A percentile compares a stretch with the other conserved stretches of the same genome.
phyloP scores from a whole-genome alignment of 202 grass and related monocot species.

The Zizania palustris region DNA sequence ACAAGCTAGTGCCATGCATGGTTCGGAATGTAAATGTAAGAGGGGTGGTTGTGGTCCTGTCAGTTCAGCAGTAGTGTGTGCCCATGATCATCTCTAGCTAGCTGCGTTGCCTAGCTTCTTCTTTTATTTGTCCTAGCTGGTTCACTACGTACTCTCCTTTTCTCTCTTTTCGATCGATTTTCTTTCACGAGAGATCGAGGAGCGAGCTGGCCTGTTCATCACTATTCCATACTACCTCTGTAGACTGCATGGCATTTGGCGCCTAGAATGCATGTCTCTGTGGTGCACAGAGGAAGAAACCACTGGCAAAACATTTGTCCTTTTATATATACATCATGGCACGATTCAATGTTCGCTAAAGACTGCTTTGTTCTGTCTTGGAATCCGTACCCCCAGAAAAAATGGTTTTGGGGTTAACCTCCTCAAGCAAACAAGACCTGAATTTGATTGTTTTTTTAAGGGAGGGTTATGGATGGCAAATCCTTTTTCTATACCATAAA shows the following conservation, averaged over 20 bases:
- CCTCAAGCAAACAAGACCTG: too few relatives aligned
- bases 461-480: too few relatives aligned
- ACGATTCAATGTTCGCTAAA: neutral
- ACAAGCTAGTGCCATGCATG: conserved; percentile 22
- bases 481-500: too few relatives aligned
- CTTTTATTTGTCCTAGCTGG: neutral
- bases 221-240: conserved; percentile 10
- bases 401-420: too few relatives aligned
- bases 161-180: too few relatives aligned
- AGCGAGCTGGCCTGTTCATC: conserved; percentile 5
- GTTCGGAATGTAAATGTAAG: conserved; percentile 39
- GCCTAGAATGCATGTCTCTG: conserved; percentile 26
- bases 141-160: neutral
- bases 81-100: conserved; percentile 42
- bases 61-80: conserved; percentile 24
- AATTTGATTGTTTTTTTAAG: too few relatives aligned
- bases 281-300: conserved; percentile 27
- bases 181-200: neutral
- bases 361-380: neutral
- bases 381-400: neutral
- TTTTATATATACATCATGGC: conserved; percentile 41
- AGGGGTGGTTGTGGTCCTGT: conserved; percentile 36
- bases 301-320: conserved; percentile 27
- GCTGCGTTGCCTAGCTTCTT: neutral
- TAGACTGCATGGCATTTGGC: conserved; percentile 24